Evolutionary conservation across 2,329 filamentous ascomycete genomes (phyloP), one percentile per base, ranked within the genome.

Genomic region (Conoideocrella luteorostrata): DNA sequence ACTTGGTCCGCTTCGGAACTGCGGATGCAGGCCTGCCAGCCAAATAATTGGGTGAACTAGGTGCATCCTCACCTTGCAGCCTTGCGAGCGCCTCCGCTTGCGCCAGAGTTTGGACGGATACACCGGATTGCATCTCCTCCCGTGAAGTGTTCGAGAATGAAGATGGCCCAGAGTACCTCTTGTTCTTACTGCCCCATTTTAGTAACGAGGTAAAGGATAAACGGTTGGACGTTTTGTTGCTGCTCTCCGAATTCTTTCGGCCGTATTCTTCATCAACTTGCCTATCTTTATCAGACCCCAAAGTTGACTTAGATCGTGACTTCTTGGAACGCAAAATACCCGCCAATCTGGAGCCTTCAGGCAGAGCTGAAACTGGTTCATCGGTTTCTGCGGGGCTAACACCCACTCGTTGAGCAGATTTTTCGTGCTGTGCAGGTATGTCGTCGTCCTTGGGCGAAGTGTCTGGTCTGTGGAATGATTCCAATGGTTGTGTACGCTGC

Each of bases 91-190:
- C 62, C 41, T 61, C 58, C 4, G 61, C 57, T 28, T 66, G 61
- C 5, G 57, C 52, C 26, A 53, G 51, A 18, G n/a, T 42, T 7
- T 51, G 46, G 5, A 30, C 4, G 17, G 52, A 52, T 23, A 53
- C 53, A 10, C 56, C 54, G 7, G 54, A 64, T 38, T 71, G 66
- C 72, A 95, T 91, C 13, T 90, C 94, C 57, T 95, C 90, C 50
- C 89, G 78, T 2, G 90, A 95, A 0, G 88, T 87, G 56, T 95
- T 95, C 4, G 88, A 89, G 59, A 95, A 93, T n/a, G 90, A 89
- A 0, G 87, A 85, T 4, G 84, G 74, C 59, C 72, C 49, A 59
- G 75, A 64, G 58, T 68, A 58, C 63, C 79, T 64, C 67, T 76
- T 70, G 62, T 70, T 72, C 71, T 77, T 70, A 66, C 70, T 74